phyloP scores from a whole-genome alignment of 768 basidiomycete genomes.

The Pleurotus cornucopiae region DNA sequence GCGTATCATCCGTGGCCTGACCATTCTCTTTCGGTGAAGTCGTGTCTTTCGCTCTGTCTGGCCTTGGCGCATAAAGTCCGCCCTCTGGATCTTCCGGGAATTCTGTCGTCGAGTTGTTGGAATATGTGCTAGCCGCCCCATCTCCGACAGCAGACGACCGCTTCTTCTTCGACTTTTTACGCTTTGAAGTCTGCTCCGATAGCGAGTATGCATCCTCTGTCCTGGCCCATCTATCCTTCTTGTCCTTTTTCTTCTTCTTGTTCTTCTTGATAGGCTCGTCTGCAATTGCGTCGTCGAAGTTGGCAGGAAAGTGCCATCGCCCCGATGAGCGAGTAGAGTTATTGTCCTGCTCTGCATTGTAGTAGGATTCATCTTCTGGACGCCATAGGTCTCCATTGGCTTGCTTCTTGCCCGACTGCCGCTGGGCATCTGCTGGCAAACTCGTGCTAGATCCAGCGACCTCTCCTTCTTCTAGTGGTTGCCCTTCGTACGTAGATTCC shows the following conservation, averaged over 20 bases:
- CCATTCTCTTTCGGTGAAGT: conserved; percentile 10
- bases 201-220: conserved; percentile 80
- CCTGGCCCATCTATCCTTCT: conserved; percentile 85
- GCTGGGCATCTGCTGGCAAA: conserved; percentile 25
- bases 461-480: conserved; percentile 79
- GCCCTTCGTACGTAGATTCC: conserved; percentile 64
- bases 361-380: conserved; percentile 73
- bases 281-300: conserved; percentile 63
- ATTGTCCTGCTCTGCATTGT: conserved; percentile 41
- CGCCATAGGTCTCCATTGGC: conserved; percentile 65
- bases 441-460: conserved; percentile 41
- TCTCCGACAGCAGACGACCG: conserved; percentile 37
- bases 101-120: conserved; percentile 37
- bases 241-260: conserved; percentile 56
- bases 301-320: conserved; percentile 84
- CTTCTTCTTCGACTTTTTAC: conserved; percentile 67
- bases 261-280: conserved; percentile 32
- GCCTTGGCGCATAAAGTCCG: conserved; percentile 50
- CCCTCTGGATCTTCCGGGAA: conserved; percentile 74
- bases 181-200: conserved; percentile 38
- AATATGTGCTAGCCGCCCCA: conserved; percentile 29
- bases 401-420: conserved; percentile 25
- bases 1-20: conserved; percentile 37
- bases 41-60: conserved; percentile 15
- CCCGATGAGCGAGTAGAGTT: conserved; percentile 38